phyloP scores from a whole-genome alignment of 768 basidiomycete species.

The Boletus tomentosulus region DNA sequence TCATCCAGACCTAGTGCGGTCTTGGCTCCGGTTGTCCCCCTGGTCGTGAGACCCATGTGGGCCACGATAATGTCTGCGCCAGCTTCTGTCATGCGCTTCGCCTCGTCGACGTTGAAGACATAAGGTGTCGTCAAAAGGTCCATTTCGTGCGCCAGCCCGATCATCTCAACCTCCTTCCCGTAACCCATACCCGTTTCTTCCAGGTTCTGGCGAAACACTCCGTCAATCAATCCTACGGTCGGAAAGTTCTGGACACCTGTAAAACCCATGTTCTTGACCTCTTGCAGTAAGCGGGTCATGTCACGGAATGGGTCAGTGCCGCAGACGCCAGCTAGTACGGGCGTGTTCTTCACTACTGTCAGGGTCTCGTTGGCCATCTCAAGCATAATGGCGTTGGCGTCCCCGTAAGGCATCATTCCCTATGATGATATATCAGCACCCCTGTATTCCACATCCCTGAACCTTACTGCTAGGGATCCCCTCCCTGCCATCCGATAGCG shows the following conservation, averaged over 20 bases:
- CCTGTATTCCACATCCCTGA: not conserved
- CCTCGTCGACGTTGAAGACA: conserved; percentile 26
- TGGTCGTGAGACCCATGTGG: not conserved
- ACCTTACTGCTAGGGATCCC: conserved; percentile 26
- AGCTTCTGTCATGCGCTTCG: conserved; percentile 21
- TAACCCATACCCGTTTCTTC: conserved; percentile 31
- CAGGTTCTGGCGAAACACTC: conserved; percentile 27
- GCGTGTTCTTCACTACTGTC: conserved; percentile 14
- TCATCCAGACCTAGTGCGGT: conserved; percentile 18
- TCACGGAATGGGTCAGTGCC: not conserved
- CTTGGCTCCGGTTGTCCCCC: conserved; percentile 21
- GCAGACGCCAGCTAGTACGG: not conserved
- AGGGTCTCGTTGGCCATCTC: conserved; percentile 28
- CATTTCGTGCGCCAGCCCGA: conserved; percentile 20
- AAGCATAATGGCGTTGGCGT: conserved; percentile 27
- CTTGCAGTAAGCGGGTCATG: not conserved
- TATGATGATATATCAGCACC: not conserved
- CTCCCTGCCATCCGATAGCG: conserved; percentile 30
- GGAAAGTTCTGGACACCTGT: conserved; percentile 29
- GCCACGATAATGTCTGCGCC: conserved; percentile 4
- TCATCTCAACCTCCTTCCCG: conserved; percentile 29
- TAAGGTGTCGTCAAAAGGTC: conserved; percentile 27
- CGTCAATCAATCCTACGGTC: conserved; percentile 27
- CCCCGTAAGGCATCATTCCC: conserved; percentile 7
- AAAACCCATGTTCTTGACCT: conserved; percentile 26